phyloP scores from a whole-genome alignment of 345 rosid species.

The Sisymbrium irio region DNA sequence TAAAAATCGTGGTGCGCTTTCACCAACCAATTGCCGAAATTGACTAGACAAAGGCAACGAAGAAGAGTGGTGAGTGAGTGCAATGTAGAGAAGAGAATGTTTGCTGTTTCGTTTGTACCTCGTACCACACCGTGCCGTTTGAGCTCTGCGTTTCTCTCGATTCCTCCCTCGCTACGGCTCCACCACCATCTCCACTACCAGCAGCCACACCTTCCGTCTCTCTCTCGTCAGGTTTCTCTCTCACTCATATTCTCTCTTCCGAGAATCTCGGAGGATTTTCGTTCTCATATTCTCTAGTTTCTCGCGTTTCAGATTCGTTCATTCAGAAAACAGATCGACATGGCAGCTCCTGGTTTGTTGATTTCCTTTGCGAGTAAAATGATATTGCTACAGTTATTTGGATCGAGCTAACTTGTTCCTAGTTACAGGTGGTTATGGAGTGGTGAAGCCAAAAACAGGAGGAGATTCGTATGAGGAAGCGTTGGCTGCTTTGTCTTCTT shows the following conservation, averaged over 20 bases:
- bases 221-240: constrained; percentile 23
- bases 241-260: neutral
- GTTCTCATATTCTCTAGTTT: neutral
- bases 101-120: constrained; percentile 22
- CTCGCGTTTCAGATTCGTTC: constrained; percentile 31
- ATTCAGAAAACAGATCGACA: constrained; percentile 31
- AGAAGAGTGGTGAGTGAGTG: neutral
- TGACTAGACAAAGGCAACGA: constrained; percentile 8
- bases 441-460: constrained; percentile 15
- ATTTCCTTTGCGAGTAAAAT: neutral
- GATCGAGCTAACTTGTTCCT: constrained; percentile 19
- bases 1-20: neutral
- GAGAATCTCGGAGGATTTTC: constrained; percentile 7
- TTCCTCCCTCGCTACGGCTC: constrained; percentile 23
- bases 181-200: constrained; percentile 28
- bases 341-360: constrained; percentile 30
- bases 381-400: neutral
- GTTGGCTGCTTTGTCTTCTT: constrained; percentile 79
- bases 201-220: constrained; percentile 21
- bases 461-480: constrained; percentile 60
- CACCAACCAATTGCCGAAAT: neutral
- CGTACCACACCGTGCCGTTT: constrained; percentile 37
- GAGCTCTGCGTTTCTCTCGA: constrained; percentile 21
- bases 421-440: constrained; percentile 36
- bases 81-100: constrained; percentile 15